phyloP scores from a whole-genome alignment of 1,139 yeast genomes.

The Martiniozyma asiatica region DNA sequence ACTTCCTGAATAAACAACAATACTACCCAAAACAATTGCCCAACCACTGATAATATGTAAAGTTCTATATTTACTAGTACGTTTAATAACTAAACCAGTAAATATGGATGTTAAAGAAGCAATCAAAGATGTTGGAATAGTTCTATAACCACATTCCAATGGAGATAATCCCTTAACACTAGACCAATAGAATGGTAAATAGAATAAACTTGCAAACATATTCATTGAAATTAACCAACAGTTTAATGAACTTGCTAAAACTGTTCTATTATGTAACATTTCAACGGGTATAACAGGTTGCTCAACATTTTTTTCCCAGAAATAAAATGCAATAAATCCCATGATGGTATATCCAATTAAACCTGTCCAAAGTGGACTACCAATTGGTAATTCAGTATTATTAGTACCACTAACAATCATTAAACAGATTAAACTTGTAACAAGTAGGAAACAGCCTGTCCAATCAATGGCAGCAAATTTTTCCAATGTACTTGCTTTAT shows the following conservation, averaged over 20 bases:
- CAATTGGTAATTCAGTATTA: constrained; percentile 33
- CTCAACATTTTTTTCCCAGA: constrained; percentile 14
- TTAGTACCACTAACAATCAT: constrained; percentile 40
- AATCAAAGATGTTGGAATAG: constrained; percentile 22
- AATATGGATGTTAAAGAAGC: constrained; percentile 20
- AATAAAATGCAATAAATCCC: constrained; percentile 13
- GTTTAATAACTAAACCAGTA: constrained; percentile 21
- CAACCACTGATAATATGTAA: constrained; percentile 16
- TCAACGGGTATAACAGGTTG: constrained; percentile 23
- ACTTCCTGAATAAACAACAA: constrained; percentile 9
- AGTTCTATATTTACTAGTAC: constrained; percentile 17
- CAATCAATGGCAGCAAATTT: constrained; percentile 53
- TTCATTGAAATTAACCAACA: constrained; percentile 26
- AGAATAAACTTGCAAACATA: constrained; percentile 20
- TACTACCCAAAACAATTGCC: constrained; percentile 23
- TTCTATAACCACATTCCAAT: constrained; percentile 24
- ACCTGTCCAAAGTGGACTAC: constrained; percentile 26
- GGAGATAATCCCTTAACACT: constrained; percentile 21
- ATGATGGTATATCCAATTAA: constrained; percentile 11
- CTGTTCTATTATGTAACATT: constrained; percentile 20
- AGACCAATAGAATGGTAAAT: constrained; percentile 22
- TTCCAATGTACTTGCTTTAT: constrained; percentile 19
- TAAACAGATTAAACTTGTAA: constrained; percentile 29
- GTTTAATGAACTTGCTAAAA: constrained; percentile 21
- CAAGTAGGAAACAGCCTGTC: constrained; percentile 34